These are phyloP conservation scores for Trichoderma atrobrunneum DNA, from an alignment of 2,329 filamentous ascomycete genomes.

Conservation along the genomic window DNA sequence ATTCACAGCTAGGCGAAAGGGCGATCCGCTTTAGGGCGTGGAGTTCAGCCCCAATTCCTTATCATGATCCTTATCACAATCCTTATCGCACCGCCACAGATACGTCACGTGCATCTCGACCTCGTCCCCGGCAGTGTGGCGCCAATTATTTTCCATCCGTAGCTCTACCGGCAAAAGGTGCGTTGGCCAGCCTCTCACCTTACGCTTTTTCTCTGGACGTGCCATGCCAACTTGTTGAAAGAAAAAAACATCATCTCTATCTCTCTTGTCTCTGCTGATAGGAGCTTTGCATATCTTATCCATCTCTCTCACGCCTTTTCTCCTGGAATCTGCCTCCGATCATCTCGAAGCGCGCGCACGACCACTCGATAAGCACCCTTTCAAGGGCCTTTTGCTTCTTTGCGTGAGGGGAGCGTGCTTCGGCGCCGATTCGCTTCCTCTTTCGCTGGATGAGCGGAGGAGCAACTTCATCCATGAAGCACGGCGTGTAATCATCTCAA, in stretches of 20 bases:
- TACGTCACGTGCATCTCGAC: background rate
- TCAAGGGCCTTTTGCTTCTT: background rate
- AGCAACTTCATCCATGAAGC: constrained; percentile 8
- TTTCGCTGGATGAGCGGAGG: background rate
- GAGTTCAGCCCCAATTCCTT: constrained; percentile 6
- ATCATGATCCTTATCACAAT: background rate
- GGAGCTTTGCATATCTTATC: background rate
- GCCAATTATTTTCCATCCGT: background rate
- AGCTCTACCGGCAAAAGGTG: constrained; percentile 15
- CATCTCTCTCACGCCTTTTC: background rate
- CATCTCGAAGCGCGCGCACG: background rate
- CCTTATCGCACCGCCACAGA: constrained; percentile 13
- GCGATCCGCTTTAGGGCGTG: constrained; percentile 25
- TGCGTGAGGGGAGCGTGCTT: constrained; percentile 14
- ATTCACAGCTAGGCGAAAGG: constrained; percentile 28
- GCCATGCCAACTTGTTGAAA: background rate
- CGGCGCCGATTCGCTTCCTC: constrained; percentile 12
- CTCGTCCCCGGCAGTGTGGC: constrained; percentile 1
- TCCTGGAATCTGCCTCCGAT: background rate
- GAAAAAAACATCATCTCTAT: background rate
- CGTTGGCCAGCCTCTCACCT: constrained; percentile 10
- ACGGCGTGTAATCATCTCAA: background rate
- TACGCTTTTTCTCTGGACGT: constrained; percentile 12
- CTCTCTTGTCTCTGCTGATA: background rate
- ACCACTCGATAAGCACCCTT: background rate